phyloP scores from a whole-genome alignment of 2,329 filamentous ascomycete species.

The Cladophialophora carrionii region DNA sequence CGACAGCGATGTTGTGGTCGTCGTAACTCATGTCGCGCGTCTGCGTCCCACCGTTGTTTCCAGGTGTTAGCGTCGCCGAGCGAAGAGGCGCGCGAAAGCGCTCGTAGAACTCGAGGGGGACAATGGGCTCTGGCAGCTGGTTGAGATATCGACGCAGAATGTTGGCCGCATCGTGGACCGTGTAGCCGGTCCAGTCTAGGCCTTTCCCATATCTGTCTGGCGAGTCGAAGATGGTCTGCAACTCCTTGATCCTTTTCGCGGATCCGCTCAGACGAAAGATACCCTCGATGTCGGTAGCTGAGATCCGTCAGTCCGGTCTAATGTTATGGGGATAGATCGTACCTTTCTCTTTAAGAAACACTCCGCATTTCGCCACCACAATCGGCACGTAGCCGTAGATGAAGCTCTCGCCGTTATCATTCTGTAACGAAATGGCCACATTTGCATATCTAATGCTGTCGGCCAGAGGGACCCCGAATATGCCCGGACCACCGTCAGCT shows the following conservation, averaged over 20 bases:
- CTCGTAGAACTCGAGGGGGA: conserved; percentile 90
- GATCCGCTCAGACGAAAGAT: conserved; percentile 96
- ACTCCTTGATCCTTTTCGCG: conserved; percentile 96
- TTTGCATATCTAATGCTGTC: conserved; percentile 97
- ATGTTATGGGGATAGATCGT: conserved; percentile 42
- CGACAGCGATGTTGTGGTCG: conserved; percentile 75
- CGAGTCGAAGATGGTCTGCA: conserved; percentile 88
- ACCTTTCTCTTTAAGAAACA: conserved; percentile 98
- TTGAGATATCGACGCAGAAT: conserved; percentile 94
- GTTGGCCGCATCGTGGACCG: conserved; percentile 96
- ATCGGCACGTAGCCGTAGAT: conserved; percentile 99
- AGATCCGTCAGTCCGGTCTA: conserved; percentile 41
- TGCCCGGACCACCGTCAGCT: conserved; percentile 57
- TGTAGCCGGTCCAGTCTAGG: conserved; percentile 95
- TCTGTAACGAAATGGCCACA: conserved; percentile 93
- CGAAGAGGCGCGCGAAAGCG: conserved; percentile 83
- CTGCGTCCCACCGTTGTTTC: conserved; percentile 67
- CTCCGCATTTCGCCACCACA: conserved; percentile 95
- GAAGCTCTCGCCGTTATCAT: conserved; percentile 90
- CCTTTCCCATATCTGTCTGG: conserved; percentile 96
- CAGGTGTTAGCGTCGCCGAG: conserved; percentile 68
- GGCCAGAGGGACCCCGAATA: conserved; percentile 91
- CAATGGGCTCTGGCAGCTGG: conserved; percentile 93
- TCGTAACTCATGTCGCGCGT: conserved; percentile 62
- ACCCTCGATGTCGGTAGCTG: conserved; percentile 91